Conservation (phyloP, 352 stramenopile species). For the Phytophthora citricola region DNA sequence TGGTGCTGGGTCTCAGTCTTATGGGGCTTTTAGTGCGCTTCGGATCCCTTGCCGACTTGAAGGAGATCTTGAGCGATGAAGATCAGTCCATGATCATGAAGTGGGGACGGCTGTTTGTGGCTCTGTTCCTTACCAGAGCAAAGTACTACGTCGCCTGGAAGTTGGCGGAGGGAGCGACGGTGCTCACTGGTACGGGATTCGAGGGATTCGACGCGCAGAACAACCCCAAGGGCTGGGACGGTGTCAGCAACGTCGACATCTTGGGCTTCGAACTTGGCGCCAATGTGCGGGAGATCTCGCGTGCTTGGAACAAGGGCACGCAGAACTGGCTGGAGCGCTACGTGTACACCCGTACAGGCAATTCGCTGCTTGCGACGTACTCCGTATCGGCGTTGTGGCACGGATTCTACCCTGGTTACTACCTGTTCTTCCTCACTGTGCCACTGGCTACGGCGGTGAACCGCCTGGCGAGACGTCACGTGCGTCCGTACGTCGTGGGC, state of each 20-base stretch:
- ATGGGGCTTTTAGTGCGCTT: conserved; percentile 57
- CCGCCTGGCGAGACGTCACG: conserved; percentile 54
- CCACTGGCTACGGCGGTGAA: conserved; percentile 76
- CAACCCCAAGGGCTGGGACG: conserved; percentile 90
- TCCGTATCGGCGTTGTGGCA: conserved; percentile 97
- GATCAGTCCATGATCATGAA: conserved; percentile 64
- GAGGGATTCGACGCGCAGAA: conserved; percentile 93
- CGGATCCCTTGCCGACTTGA: conserved; percentile 38
- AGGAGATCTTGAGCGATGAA: conserved; percentile 33
- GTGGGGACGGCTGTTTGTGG: conserved; percentile 83
- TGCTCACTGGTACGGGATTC: conserved; percentile 90
- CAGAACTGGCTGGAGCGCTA: conserved; percentile 97
- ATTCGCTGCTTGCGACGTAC: conserved; percentile 95
- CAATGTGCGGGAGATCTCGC: conserved; percentile 89
- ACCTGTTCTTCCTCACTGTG: conserved; percentile 92
- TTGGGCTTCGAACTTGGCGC: conserved; percentile 93
- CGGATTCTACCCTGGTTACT: conserved; percentile 99
- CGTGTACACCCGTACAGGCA: conserved; percentile 96
- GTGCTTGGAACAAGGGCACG: conserved; percentile 98
- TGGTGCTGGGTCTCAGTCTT: conserved; percentile 55
- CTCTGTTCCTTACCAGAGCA: conserved; percentile 88
- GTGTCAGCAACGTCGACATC: conserved; percentile 96
- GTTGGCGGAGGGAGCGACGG: conserved; percentile 77
- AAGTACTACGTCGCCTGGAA: conserved; percentile 99
- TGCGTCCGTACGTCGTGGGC: conserved; percentile 65